These are phyloP conservation scores for Pichia rugopelliculosa DNA, from an alignment of 805 yeast genomes.

Conservation along the genomic window DNA sequence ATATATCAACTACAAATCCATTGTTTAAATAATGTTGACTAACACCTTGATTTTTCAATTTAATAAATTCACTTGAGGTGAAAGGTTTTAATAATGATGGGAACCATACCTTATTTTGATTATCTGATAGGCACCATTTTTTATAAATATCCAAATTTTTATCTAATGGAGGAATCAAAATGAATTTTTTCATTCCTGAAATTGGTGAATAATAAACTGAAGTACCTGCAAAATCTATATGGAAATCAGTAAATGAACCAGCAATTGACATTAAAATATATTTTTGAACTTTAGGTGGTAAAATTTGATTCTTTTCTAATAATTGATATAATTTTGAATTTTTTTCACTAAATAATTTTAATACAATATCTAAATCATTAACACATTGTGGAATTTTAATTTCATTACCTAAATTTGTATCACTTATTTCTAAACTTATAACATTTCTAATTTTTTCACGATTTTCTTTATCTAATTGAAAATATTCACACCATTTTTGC, in stretches of 20 bases:
- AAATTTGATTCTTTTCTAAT: slow-evolving; percentile 10
- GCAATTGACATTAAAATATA: slow-evolving; percentile 82
- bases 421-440: slow-evolving; percentile 71
- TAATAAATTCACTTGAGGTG: slow-evolving; percentile 8
- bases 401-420: slow-evolving; percentile 38
- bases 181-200: slow-evolving; percentile 65
- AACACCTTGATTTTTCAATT: not conserved
- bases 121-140: slow-evolving; percentile 62
- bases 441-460: slow-evolving; percentile 72
- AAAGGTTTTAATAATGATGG: slow-evolving; percentile 38
- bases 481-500: slow-evolving; percentile 70
- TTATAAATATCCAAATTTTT: slow-evolving; percentile 54
- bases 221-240: slow-evolving; percentile 87
- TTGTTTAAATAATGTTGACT: slow-evolving; percentile 28
- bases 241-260: slow-evolving; percentile 82
- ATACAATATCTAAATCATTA: slow-evolving; percentile 58
- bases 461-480: slow-evolving; percentile 33
- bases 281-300: slow-evolving; percentile 55
- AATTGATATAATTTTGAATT: not conserved
- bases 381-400: slow-evolving; percentile 65
- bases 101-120: slow-evolving; percentile 59
- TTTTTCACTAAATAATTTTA: slow-evolving; percentile 46
- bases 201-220: slow-evolving; percentile 83
- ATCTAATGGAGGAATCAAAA: slow-evolving; percentile 72
- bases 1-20: slow-evolving; percentile 27